Percentiles rank a stretch among this genome's conserved stretches.
Conservation (phyloP, 306 rosid genomes). For the Cicer pinnatifidum region DNA sequence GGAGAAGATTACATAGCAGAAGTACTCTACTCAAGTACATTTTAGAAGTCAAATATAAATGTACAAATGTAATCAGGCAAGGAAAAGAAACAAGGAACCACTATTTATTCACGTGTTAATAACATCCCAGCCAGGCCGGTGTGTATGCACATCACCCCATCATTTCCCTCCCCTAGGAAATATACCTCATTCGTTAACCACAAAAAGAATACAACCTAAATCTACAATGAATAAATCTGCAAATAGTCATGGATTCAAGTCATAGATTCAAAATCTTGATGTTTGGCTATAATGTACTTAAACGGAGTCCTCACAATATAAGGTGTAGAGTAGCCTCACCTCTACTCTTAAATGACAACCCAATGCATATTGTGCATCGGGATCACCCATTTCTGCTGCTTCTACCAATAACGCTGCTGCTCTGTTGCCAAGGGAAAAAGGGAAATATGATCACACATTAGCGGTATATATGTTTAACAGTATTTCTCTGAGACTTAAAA, state of each 20-base stretch:
- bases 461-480: not conserved
- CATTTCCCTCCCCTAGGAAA: conserved; percentile 7
- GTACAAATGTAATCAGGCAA: conserved; percentile 1
- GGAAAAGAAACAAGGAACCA: conserved; percentile 16
- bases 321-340: conserved; percentile 52
- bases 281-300: conserved; percentile 21
- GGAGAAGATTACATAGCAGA: conserved; percentile 2
- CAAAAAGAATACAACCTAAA: conserved; percentile 11
- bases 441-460: not conserved
- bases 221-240: conserved; percentile 10
- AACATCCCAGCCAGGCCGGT: not conserved
- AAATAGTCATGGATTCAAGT: not conserved
- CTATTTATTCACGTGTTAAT: conserved; percentile 8
- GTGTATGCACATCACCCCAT: conserved; percentile 6
- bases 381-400: conserved; percentile 93
- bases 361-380: conserved; percentile 86
- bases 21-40: conserved; percentile 19
- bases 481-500: conserved; percentile 2
- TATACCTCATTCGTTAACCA: conserved; percentile 24
- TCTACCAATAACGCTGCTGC: conserved; percentile 89
- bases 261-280: conserved; percentile 15
- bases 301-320: conserved; percentile 19
- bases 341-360: conserved; percentile 86
- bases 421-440: conserved; percentile 50
- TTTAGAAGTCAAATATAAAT: conserved; percentile 20